A percentile compares a stretch with the other conserved stretches of the same genome.
These are phyloP conservation scores for Leucosporidium creatinivorum DNA, from an alignment of 768 basidiomycete genomes.

Conservation along the genomic window DNA sequence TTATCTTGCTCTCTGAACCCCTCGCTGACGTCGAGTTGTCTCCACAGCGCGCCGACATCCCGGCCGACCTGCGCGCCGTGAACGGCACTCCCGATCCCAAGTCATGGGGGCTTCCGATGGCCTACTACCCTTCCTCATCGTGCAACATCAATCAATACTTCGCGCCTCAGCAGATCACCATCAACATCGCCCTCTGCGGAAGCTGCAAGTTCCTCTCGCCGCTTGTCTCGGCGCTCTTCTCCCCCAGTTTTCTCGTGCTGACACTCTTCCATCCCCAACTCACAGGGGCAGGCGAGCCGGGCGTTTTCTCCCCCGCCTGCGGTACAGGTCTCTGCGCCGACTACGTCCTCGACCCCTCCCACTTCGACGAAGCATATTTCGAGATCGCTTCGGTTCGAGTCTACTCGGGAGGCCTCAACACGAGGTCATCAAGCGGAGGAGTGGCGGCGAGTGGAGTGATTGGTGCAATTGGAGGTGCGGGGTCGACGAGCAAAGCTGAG, in stretches of 20 bases:
- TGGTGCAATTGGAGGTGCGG: too few species aligned
- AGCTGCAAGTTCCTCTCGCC: conserved; percentile 40
- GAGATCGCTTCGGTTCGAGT: too few species aligned
- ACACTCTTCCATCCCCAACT: not conserved
- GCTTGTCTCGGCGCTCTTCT: not conserved
- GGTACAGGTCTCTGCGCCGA: conserved; percentile 58
- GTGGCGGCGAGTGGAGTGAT: too few species aligned
- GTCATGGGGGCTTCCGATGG: conserved; percentile 56
- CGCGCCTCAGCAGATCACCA: conserved; percentile 38
- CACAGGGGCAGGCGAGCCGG: conserved; percentile 45
- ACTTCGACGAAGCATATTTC: too few species aligned
- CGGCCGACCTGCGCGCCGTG: conserved; percentile 27
- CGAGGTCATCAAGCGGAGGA: too few species aligned
- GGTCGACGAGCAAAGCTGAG: too few species aligned
- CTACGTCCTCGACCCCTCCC: conserved; percentile 57
- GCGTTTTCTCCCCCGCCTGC: conserved; percentile 57
- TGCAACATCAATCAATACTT: conserved; percentile 42
- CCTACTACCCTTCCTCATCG: conserved; percentile 50
- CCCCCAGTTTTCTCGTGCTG: too few species aligned
- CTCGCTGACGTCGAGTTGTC: not conserved
- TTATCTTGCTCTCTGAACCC: not conserved
- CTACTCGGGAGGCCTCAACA: too few species aligned
- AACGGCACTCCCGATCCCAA: conserved; percentile 48
- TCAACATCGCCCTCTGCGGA: conserved; percentile 32
- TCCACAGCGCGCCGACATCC: conserved; percentile 36